Percentiles rank a stretch among this genome's conserved stretches.
Conservation (phyloP, 306 rosid genomes). For the Inga oerstediana region DNA sequence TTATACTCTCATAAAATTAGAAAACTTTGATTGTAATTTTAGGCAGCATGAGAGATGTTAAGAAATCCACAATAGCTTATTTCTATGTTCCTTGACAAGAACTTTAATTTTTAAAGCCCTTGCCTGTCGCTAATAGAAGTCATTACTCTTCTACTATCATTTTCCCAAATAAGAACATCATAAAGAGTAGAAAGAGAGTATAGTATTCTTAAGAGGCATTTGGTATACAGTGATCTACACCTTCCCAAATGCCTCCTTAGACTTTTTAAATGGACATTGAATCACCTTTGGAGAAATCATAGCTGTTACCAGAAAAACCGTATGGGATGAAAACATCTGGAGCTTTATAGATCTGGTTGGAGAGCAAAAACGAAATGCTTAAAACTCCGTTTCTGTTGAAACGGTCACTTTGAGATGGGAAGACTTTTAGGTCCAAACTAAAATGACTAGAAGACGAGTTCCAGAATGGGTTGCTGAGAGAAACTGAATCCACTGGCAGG, state of each 20-base stretch:
- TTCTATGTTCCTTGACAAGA: background rate
- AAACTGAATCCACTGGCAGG: slow-evolving; percentile 59
- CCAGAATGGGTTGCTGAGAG: slow-evolving; percentile 41
- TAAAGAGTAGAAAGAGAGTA: background rate
- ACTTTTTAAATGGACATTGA: slow-evolving; percentile 8
- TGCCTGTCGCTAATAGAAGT: background rate
- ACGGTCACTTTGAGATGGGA: slow-evolving; percentile 52
- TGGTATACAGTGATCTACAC: background rate
- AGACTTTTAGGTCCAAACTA: slow-evolving; percentile 41
- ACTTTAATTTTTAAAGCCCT: background rate
- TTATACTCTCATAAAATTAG: background rate
- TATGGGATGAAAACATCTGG: slow-evolving; percentile 58
- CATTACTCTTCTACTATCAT: background rate
- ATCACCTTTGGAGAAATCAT: slow-evolving; percentile 45
- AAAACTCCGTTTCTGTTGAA: slow-evolving; percentile 59
- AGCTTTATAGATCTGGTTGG: slow-evolving; percentile 56
- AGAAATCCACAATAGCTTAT: background rate
- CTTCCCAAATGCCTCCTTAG: background rate
- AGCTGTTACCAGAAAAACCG: slow-evolving; percentile 28
- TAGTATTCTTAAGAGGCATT: slow-evolving; percentile 3
- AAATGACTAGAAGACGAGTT: slow-evolving; percentile 39
- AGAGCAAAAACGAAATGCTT: slow-evolving; percentile 46
- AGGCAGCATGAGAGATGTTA: background rate
- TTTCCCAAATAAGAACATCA: slow-evolving; percentile 2
- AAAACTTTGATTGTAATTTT: background rate